Evolutionary conservation across 768 basidiomycete species (phyloP), one percentile per base, ranked within the genome.

Genomic region (Lenzites betulinus): DNA sequence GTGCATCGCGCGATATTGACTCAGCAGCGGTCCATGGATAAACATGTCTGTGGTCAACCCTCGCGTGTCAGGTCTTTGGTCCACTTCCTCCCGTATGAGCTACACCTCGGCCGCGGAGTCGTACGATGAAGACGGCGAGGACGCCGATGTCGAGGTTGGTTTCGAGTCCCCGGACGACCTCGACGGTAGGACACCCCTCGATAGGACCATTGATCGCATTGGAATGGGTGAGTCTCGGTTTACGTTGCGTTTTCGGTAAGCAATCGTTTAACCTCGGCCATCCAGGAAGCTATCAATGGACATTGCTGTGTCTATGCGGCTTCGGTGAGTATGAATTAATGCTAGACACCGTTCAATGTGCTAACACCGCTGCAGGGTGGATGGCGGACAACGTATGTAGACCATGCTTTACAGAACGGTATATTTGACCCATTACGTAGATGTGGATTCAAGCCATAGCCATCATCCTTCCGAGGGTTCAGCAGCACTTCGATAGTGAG

Each of bases 401-500:
- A 47, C 28, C 51, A 52, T 23, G 51, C 28, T 22, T 28, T 41
- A n/a, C 28, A 59, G 53, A 28, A 9, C 23, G 35, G 58, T 48
- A 53, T 50, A 39, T 53, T 64, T 76, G 65, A 78, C 71, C 55
- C 51, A 57, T 62, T 61, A 64, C 33, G n/a, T 71, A 95, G 93
- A 93, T 94, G 92, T 95, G 92, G 92, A 85, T 95, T 54, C 91
- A 95, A 81, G 89, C 91, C 13, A 76, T 90, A 5, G 92, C 96
- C 25, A 93, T 98, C 36, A 91, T 96, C 47, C 80, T 99, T n/a
- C 96, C 96, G n/a, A 81, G 96, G 48, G 89, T 99, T 23, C 96
- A 98, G 71, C 86, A 86, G 49, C 93, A 98, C 71, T 99, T 88
- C 73, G 75, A 79, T 66, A 84, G 95, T 83, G 67, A 64, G 80